These are phyloP conservation scores for Capsicum chinense DNA, from an alignment of 257 asterid species.

Conservation along the genomic window DNA sequence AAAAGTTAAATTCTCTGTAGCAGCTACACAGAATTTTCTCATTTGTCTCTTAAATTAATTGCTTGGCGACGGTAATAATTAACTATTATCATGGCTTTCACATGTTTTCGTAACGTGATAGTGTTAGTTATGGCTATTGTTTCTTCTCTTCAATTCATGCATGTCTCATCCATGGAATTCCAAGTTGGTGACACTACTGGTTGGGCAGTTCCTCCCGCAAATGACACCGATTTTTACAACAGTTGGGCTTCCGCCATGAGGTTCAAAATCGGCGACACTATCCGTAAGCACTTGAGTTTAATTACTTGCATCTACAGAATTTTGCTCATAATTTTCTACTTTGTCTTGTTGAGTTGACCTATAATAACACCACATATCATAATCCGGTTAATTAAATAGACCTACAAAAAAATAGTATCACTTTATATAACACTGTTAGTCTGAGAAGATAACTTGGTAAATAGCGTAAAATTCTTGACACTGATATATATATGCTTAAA, in stretches of 20 bases:
- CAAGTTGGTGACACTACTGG: slow-evolving; percentile 61
- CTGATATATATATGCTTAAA: no score
- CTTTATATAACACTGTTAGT: no score
- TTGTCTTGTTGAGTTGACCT: no score
- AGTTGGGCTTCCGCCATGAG: slow-evolving; percentile 71
- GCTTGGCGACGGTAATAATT: background rate
- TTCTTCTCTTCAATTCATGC: slow-evolving; percentile 25
- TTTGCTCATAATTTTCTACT: no score
- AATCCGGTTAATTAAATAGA: no score
- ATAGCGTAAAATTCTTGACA: no score
- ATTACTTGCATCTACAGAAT: no score
- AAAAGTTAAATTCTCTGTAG: background rate
- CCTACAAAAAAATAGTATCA: no score
- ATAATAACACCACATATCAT: no score
- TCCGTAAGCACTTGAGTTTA: slow-evolving; percentile 44
- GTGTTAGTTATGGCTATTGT: slow-evolving; percentile 25
- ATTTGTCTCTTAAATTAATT: background rate
- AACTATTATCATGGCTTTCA: slow-evolving; percentile 24
- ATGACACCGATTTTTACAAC: slow-evolving; percentile 49
- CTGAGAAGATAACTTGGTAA: no score
- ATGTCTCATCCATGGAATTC: slow-evolving; percentile 48
- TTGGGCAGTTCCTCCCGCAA: slow-evolving; percentile 61
- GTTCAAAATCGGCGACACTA: slow-evolving; percentile 60
- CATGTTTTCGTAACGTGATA: background rate
- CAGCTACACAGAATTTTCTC: background rate